Percentiles rank a stretch among this genome's conserved stretches.
Conservation (phyloP, 495 filamentous ascomycete genomes). For the Choiromyces venosus region DNA sequence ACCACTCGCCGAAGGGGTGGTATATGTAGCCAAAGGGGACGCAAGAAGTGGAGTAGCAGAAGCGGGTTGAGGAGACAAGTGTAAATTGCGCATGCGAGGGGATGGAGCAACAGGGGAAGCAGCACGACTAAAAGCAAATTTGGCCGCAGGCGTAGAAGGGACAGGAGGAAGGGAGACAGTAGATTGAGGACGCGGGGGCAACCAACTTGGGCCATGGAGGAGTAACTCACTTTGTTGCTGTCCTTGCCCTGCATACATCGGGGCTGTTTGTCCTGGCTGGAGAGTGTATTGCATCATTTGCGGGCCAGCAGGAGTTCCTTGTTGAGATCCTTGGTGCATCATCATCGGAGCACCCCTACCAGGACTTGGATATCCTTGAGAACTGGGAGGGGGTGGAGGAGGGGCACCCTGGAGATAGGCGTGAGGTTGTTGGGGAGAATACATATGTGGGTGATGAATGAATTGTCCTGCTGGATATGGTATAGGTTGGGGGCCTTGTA, state of each 20-base stretch:
- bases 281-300: constrained; percentile 44
- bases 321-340: constrained; percentile 54
- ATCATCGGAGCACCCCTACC: constrained; percentile 63
- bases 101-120: constrained; percentile 32
- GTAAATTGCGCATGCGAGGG: constrained; percentile 28
- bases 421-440: constrained; percentile 60
- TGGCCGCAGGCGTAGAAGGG: constrained; percentile 22
- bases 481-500: constrained; percentile 56
- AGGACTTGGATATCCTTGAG: constrained; percentile 58
- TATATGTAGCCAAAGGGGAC: constrained; percentile 32
- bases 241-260: constrained; percentile 40
- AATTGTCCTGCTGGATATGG: constrained; percentile 54
- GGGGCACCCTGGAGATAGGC: constrained; percentile 56
- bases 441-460: constrained; percentile 51
- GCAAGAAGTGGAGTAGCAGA: constrained; percentile 29
- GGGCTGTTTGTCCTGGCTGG: constrained; percentile 40
- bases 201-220: constrained; percentile 34
- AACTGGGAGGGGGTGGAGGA: constrained; percentile 54
- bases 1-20: constrained; percentile 26
- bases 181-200: constrained; percentile 40
- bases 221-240: constrained; percentile 43
- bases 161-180: constrained; percentile 29
- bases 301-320: constrained; percentile 39
- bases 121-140: constrained; percentile 25
- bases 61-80: constrained; percentile 28